Base-by-base conservation (phyloP, 345 rosid genomes). In the Alliaria petiolata region DNA sequence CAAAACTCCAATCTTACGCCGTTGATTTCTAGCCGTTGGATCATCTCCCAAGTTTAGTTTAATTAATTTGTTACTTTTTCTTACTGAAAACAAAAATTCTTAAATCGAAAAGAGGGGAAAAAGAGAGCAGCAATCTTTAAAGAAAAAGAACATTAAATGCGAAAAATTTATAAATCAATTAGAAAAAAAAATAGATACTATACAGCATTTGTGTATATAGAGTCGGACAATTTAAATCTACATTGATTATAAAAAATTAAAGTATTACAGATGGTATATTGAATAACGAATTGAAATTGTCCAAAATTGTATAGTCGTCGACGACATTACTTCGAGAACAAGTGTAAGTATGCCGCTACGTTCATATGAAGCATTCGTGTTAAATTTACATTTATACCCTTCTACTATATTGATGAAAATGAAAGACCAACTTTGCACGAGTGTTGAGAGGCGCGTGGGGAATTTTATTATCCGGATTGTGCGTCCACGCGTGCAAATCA, bases 311-410 rank as follows among this genome's bases (percentile, higher is more conserved):
- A 28, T 67, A 16, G 31, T 46, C 28, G 33, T 61, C 7, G n/a
- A n/a, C n/a, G 69, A 63, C 46, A 16, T 72, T 45, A 33, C 42
- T 64, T 54, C 42, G 26, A 63, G 13, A 47, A 10, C 77, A 66
- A 74, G 68, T 67, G 67, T 40, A 66, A 66, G 30, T 20, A 20
- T 67, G 73, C 42, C n/a, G 34, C 62, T 40, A 74, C 78, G 62
- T 74, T 59, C 49, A 67, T 15, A 34, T 51, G 78, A 74, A 74
- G 68, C 69, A 75, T 75, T 74, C 69, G 0, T 3, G 1, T 13
- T 0, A 12, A 2, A 15, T 34, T 74, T 75, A 75, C 78, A 15
- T 22, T 3, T 0, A 13, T 75, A 67, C 69, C 77, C 71, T 65
- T 62, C 7, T 43, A 8, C 36, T n/a, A n/a, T 64, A 3, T 35